These are phyloP conservation scores for Calvatia gigantea DNA, from an alignment of 768 basidiomycete genomes.

Conservation along the genomic window DNA sequence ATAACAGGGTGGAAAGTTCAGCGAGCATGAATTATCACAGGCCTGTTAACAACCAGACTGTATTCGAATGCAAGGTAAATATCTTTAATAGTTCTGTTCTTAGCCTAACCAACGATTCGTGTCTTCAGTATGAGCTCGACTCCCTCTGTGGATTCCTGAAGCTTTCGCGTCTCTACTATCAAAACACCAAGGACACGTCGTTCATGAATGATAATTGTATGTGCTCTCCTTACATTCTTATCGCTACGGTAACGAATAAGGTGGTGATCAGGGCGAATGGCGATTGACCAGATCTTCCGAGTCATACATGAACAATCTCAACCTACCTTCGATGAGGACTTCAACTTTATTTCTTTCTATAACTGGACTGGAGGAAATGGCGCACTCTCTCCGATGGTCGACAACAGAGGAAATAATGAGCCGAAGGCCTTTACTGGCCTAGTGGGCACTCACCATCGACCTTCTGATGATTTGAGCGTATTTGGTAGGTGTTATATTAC, in stretches of 20 bases:
- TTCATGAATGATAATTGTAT: slow-evolving; percentile 71
- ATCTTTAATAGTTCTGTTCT: background rate
- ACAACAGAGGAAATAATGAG: slow-evolving; percentile 70
- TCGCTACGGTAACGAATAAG: slow-evolving; percentile 2
- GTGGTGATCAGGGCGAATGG: slow-evolving; percentile 51
- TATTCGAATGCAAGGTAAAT: slow-evolving; percentile 79
- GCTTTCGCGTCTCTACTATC: slow-evolving; percentile 68
- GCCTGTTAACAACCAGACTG: slow-evolving; percentile 63
- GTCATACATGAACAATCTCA: slow-evolving; percentile 79
- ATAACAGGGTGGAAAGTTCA: background rate
- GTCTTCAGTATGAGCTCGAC: slow-evolving; percentile 68
- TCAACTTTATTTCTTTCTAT: slow-evolving; percentile 74
- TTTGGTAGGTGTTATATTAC: slow-evolving; percentile 42
- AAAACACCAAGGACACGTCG: slow-evolving; percentile 65
- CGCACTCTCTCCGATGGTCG: slow-evolving; percentile 58
- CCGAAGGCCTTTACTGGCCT: slow-evolving; percentile 73
- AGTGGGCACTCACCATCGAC: slow-evolving; percentile 74
- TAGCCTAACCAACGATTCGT: background rate
- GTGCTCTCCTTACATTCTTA: slow-evolving; percentile 14
- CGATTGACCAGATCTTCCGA: slow-evolving; percentile 69
- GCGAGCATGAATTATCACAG: slow-evolving; percentile 31
- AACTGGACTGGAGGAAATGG: slow-evolving; percentile 78
- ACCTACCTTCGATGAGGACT: slow-evolving; percentile 62
- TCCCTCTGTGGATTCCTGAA: slow-evolving; percentile 79
- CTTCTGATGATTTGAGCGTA: slow-evolving; percentile 69